A percentile compares a stretch with the other conserved stretches of the same genome.
Evolutionary conservation across 768 basidiomycete species (phyloP).

Genomic region (Kwoniella sp.): DNA sequence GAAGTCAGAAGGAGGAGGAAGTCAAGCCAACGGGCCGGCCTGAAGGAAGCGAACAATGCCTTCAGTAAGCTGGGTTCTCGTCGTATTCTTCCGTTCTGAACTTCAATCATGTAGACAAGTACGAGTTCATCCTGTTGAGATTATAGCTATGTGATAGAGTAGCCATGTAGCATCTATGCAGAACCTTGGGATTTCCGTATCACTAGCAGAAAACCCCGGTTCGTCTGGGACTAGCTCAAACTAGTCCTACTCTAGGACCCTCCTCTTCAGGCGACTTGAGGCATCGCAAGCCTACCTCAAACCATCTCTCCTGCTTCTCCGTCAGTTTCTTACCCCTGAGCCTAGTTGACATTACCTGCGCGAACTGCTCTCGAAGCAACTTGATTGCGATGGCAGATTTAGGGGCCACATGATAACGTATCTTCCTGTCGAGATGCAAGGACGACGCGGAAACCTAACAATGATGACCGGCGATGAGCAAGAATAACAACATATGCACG

Average conservation of each 20-base stretch:
- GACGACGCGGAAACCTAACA: constrained; percentile 70
- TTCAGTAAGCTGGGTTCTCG: too few species aligned
- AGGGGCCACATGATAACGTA: constrained; percentile 70
- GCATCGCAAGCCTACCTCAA: constrained; percentile 66
- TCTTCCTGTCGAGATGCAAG: constrained; percentile 80
- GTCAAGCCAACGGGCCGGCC: neutral
- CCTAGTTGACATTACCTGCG: constrained; percentile 63
- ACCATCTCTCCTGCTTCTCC: constrained; percentile 70
- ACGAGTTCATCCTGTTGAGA: neutral
- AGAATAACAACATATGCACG: neutral
- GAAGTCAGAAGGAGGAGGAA: constrained; percentile 7
- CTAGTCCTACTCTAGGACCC: constrained; percentile 22
- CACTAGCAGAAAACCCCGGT: too few species aligned
- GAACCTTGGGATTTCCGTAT: too few species aligned
- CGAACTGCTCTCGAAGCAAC: constrained; percentile 69
- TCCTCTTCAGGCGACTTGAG: constrained; percentile 32
- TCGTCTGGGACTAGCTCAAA: neutral
- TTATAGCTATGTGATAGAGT: constrained; percentile 6
- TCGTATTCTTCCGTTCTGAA: neutral
- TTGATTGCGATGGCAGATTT: constrained; percentile 81
- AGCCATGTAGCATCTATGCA: constrained; percentile 1
- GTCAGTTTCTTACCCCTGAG: constrained; percentile 68
- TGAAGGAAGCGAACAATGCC: neutral
- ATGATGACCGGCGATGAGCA: constrained; percentile 11
- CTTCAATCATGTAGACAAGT: neutral